Percentiles rank a stretch among this genome's conserved stretches.
phyloP scores from a whole-genome alignment of 495 filamentous ascomycete species.

The Neurospora tetraspora region DNA sequence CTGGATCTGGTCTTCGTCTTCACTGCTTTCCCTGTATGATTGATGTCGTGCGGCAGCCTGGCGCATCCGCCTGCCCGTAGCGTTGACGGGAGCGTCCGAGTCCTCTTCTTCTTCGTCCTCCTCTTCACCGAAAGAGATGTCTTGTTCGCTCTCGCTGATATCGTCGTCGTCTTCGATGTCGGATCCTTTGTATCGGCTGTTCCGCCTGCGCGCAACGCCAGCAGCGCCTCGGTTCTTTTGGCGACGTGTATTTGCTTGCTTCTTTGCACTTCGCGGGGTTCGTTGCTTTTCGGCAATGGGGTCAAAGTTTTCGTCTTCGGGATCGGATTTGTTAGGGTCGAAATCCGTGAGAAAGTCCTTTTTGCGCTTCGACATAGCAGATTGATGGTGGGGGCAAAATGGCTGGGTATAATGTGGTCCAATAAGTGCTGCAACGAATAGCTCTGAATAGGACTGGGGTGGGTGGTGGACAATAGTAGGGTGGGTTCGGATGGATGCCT shows the following conservation, averaged over 20 bases:
- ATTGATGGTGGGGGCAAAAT: background rate
- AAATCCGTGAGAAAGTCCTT: conserved; percentile 49
- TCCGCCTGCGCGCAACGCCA: conserved; percentile 34
- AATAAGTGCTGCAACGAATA: background rate
- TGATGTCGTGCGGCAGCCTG: conserved; percentile 43
- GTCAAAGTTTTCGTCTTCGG: conserved; percentile 72
- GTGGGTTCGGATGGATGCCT: background rate
- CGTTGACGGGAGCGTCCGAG: conserved; percentile 48
- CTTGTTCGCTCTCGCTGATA: conserved; percentile 42
- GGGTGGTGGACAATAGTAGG: background rate
- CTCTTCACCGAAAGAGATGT: conserved; percentile 46
- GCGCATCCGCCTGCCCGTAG: conserved; percentile 61
- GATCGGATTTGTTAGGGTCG: conserved; percentile 75
- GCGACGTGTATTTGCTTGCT: conserved; percentile 30
- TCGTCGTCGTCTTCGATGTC: conserved; percentile 61
- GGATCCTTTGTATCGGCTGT: conserved; percentile 45
- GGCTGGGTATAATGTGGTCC: background rate
- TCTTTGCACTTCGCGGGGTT: conserved; percentile 23
- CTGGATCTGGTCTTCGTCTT: conserved; percentile 23
- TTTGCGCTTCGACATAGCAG: conserved; percentile 48
- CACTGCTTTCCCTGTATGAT: conserved; percentile 39
- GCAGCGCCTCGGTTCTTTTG: background rate
- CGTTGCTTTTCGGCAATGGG: conserved; percentile 33
- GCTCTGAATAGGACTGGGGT: background rate
- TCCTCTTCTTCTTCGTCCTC: conserved; percentile 55